A percentile compares a stretch with the other conserved stretches of the same genome.
phyloP scores from a whole-genome alignment of 1,284 basidiomycete species.

The Naganishia cerealis region DNA sequence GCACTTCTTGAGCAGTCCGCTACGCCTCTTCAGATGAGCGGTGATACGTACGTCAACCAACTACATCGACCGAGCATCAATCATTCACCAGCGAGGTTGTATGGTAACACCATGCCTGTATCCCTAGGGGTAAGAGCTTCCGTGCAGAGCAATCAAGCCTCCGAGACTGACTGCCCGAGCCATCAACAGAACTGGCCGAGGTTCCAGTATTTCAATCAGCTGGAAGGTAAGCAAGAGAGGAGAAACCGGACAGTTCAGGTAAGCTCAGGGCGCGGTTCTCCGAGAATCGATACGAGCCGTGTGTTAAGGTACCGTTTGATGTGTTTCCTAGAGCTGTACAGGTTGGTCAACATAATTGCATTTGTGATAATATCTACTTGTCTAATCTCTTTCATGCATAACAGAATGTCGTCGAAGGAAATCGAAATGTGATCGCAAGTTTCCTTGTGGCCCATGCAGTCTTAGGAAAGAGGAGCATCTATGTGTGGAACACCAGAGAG shows the following conservation, averaged over 20 bases:
- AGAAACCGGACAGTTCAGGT: slow-evolving; percentile 26
- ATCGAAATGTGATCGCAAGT: slow-evolving; percentile 33
- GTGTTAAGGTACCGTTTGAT: neutral
- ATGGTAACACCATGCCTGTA: slow-evolving; percentile 17
- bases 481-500: slow-evolving; percentile 28
- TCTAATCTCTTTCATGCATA: neutral
- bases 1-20: no score
- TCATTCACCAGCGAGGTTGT: neutral
- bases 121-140: slow-evolving; percentile 10
- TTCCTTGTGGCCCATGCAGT: slow-evolving; percentile 30
- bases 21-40: no score
- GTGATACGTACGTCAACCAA: neutral
- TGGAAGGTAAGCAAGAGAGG: slow-evolving; percentile 22
- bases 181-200: slow-evolving; percentile 8
- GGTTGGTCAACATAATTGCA: neutral
- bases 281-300: neutral
- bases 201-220: slow-evolving; percentile 27
- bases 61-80: neutral
- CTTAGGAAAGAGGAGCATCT: slow-evolving; percentile 24
- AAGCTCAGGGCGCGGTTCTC: neutral
- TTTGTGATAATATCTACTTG: neutral
- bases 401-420: slow-evolving; percentile 24
- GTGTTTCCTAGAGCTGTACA: slow-evolving; percentile 24
- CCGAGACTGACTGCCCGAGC: neutral
- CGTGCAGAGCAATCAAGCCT: neutral